Percentiles rank a stretch among this genome's conserved stretches.
phyloP scores from a whole-genome alignment of 2,329 filamentous ascomycete genomes.

The Anisogramma anomala region DNA sequence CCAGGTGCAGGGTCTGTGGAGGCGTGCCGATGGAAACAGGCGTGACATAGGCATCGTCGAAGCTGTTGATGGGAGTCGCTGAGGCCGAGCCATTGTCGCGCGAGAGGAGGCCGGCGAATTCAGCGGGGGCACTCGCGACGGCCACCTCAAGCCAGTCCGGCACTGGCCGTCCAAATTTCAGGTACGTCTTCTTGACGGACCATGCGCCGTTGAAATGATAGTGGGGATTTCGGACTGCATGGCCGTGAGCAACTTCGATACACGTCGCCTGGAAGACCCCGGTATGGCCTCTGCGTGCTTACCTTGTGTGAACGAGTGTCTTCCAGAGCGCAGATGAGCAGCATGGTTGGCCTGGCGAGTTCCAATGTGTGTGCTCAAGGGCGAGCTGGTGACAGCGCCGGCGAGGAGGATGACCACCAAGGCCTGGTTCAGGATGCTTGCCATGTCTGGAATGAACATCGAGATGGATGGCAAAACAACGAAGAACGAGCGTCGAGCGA shows the following conservation, averaged over 20 bases:
- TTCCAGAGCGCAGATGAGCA: conserved; percentile 4
- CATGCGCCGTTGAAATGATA: conserved; percentile 13
- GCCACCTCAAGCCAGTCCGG: conserved; percentile 13
- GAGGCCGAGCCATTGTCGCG: conserved; percentile 13
- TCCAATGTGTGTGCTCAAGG: conserved; percentile 4
- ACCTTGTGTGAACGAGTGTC: conserved; percentile 10
- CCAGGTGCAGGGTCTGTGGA: conserved; percentile 30
- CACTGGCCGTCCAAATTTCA: conserved; percentile 15
- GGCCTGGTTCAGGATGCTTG: conserved; percentile 2
- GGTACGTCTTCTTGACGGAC: conserved; percentile 16
- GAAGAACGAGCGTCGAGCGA: too few species aligned
- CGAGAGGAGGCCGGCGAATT: not conserved
- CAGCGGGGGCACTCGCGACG: conserved; percentile 3
- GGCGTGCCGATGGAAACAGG: conserved; percentile 28
- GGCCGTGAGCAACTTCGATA: not conserved
- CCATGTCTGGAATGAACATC: not conserved
- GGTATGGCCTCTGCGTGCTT: not conserved
- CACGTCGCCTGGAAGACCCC: not conserved
- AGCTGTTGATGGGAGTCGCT: conserved; percentile 14
- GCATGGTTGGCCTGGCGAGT: conserved; percentile 1
- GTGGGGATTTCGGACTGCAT: conserved; percentile 13
- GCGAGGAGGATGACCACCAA: conserved; percentile 6
- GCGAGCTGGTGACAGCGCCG: conserved; percentile 7
- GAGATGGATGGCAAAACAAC: not conserved
- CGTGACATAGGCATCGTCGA: conserved; percentile 24